These are phyloP conservation scores for Physcomitrium patens DNA, from an alignment of 225 moss, liverwort and hornwort genomes.

Conservation along the genomic window DNA sequence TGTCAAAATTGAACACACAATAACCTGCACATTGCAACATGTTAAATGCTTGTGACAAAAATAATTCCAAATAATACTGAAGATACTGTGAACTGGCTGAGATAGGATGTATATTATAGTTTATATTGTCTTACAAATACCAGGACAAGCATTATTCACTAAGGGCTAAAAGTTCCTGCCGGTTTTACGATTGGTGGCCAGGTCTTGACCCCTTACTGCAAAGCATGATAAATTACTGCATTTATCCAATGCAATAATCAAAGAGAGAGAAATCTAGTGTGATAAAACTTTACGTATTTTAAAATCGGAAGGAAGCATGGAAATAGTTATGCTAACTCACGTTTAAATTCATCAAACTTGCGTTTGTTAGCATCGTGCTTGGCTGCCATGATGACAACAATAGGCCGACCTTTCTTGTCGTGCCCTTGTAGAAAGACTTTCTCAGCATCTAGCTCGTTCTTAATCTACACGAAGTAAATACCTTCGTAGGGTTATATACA, in stretches of 20 bases:
- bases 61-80: not conserved
- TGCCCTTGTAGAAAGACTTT: conserved; percentile 63
- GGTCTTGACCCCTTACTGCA: no score
- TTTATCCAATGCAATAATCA: no score
- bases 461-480: conserved; percentile 5
- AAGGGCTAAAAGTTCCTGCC: no score
- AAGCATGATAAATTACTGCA: no score
- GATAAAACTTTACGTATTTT: not conserved
- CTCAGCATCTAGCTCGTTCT: conserved; percentile 53
- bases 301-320: not conserved
- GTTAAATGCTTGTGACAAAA: not conserved
- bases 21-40: not conserved
- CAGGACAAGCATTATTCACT: no score
- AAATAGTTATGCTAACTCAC: conserved; percentile 24
- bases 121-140: no score
- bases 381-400: conserved; percentile 43
- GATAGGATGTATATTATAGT: no score
- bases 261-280: not conserved
- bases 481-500: not conserved
- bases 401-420: conserved; percentile 50
- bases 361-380: conserved; percentile 63
- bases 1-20: conserved; percentile 18
- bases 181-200: no score
- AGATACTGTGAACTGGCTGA: not conserved
- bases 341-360: conserved; percentile 65